These are phyloP conservation scores for Poteriospumella lacustris DNA, from an alignment of 108 stramenopile species.

Conservation along the genomic window DNA sequence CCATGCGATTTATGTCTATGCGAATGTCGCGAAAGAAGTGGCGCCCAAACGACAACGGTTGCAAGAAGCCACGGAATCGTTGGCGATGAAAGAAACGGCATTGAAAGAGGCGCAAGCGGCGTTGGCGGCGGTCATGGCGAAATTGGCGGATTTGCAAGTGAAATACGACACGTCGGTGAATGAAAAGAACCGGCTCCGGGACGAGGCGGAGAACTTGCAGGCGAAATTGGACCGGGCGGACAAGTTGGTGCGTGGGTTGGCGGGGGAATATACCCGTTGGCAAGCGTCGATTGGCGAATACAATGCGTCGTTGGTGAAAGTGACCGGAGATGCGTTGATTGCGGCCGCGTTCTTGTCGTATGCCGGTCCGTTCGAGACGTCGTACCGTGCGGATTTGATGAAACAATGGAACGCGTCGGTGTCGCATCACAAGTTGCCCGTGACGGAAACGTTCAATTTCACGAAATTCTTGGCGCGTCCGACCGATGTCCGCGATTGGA, in stretches of 20 bases:
- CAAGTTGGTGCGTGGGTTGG: conserved; percentile 57
- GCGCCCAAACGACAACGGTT: conserved; percentile 61
- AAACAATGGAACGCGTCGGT: conserved; percentile 41
- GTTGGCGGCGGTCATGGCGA: conserved; percentile 54
- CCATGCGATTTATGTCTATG: conserved; percentile 62
- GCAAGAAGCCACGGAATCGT: conserved; percentile 50
- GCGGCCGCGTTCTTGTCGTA: conserved; percentile 62
- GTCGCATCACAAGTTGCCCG: conserved; percentile 38
- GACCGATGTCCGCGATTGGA: conserved; percentile 64
- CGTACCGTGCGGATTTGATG: conserved; percentile 51
- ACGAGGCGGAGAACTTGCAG: conserved; percentile 55
- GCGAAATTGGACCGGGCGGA: conserved; percentile 57
- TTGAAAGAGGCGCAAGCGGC: conserved; percentile 53
- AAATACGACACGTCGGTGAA: conserved; percentile 42
- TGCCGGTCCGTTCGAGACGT: conserved; percentile 62
- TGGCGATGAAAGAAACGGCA: conserved; percentile 52
- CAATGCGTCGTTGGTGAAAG: conserved; percentile 36
- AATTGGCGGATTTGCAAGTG: conserved; percentile 40
- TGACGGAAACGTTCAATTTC: conserved; percentile 52
- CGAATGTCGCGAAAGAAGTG: conserved; percentile 59
- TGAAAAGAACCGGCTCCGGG: conserved; percentile 56
- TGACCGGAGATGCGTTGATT: conserved; percentile 57
- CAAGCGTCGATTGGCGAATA: conserved; percentile 44
- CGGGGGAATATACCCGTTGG: conserved; percentile 62
- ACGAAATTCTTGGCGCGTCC: conserved; percentile 55